These are phyloP conservation scores for Trametes versicolor DNA, from an alignment of 1,284 basidiomycete genomes.

Conservation along the genomic window DNA sequence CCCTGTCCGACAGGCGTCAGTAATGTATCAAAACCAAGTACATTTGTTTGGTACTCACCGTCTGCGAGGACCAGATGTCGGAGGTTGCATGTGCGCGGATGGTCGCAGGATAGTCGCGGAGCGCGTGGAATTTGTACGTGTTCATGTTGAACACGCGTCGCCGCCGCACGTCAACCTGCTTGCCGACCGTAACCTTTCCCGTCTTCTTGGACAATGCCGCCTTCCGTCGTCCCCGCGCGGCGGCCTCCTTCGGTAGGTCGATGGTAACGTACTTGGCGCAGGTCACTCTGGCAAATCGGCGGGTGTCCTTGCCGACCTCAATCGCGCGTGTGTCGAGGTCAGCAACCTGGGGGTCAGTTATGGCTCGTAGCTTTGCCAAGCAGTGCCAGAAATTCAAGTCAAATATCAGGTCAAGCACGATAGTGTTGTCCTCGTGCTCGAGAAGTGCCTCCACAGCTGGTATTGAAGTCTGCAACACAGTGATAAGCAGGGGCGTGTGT, in stretches of 20 bases:
- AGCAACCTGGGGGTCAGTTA: slow-evolving; percentile 38
- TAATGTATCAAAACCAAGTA: background rate
- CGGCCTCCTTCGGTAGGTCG: slow-evolving; percentile 10
- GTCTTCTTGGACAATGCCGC: background rate
- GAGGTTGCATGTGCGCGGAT: background rate
- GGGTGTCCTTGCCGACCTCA: slow-evolving; percentile 23
- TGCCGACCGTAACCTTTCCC: no score
- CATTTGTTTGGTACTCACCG: background rate
- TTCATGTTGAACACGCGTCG: background rate
- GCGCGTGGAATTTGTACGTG: slow-evolving; percentile 16
- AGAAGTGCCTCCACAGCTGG: no score
- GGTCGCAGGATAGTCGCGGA: slow-evolving; percentile 5
- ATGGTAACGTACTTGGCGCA: background rate
- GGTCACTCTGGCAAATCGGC: slow-evolving; percentile 26
- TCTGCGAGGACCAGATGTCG: slow-evolving; percentile 3
- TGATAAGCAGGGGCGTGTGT: no score
- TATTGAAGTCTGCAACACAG: no score
- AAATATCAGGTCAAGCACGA: background rate
- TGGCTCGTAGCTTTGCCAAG: no score
- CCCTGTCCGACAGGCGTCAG: slow-evolving; percentile 34
- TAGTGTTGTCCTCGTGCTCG: no score
- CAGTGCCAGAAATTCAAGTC: no score
- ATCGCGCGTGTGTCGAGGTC: slow-evolving; percentile 35
- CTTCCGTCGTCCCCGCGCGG: slow-evolving; percentile 3
- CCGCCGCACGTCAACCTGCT: background rate